phyloP scores from a whole-genome alignment of 2,329 filamentous ascomycete genomes.

The Stachybotrys echinatus region DNA sequence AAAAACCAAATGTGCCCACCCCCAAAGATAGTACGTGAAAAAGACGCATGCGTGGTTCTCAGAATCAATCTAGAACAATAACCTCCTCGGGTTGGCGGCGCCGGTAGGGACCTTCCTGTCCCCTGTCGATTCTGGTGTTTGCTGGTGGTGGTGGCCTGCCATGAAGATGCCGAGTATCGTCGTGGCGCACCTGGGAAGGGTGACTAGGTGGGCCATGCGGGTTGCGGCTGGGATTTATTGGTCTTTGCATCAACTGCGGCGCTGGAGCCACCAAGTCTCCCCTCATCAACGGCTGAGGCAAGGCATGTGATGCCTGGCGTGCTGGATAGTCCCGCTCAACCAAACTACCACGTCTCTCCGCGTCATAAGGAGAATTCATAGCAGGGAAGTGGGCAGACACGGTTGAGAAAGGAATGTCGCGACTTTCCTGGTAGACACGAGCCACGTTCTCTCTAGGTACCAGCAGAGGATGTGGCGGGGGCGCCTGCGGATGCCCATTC shows the following conservation, averaged over 20 bases:
- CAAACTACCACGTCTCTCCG: background rate
- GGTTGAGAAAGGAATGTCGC: background rate
- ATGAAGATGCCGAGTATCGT: background rate
- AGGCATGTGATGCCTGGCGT: background rate
- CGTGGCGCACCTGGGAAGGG: background rate
- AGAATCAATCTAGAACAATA: conserved; percentile 24
- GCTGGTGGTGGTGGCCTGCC: background rate
- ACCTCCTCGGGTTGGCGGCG: conserved; percentile 18
- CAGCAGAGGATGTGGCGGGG: background rate
- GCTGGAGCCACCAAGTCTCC: background rate
- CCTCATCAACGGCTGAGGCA: background rate
- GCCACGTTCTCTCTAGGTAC: background rate
- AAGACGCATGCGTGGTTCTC: background rate
- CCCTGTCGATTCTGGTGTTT: background rate
- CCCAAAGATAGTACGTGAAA: background rate
- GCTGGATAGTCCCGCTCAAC: background rate
- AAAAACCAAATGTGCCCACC: background rate
- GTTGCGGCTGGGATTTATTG: background rate
- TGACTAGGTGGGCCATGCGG: background rate
- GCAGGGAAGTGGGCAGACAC: background rate
- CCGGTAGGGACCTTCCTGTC: conserved; percentile 2
- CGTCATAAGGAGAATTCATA: background rate
- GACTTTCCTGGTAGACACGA: background rate
- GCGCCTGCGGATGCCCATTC: background rate
- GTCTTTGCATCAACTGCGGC: background rate